These are phyloP conservation scores for Talaromyces sp. DNA, from an alignment of 2,329 filamentous ascomycete genomes.

Conservation along the genomic window DNA sequence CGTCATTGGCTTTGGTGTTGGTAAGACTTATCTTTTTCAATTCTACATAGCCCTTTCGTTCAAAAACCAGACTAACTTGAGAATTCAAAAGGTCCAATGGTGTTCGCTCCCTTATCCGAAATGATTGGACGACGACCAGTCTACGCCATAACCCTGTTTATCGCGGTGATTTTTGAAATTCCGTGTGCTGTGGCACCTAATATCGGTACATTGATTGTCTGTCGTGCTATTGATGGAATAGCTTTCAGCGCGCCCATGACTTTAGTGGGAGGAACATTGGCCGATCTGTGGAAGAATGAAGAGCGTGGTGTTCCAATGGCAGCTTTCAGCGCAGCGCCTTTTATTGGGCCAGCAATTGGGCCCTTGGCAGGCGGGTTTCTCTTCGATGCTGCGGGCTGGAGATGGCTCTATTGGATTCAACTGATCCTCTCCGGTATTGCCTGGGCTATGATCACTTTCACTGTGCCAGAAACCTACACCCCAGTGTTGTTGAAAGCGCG, in stretches of 20 bases:
- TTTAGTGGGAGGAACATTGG: constrained; percentile 74
- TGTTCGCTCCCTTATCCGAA: constrained; percentile 74
- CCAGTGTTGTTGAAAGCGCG: constrained; percentile 69
- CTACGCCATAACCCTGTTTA: constrained; percentile 62
- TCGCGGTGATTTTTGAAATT: constrained; percentile 75
- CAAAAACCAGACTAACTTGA: not conserved
- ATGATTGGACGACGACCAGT: constrained; percentile 67
- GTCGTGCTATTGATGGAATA: constrained; percentile 73
- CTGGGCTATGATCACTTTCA: constrained; percentile 76
- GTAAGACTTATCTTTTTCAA: constrained; percentile 32
- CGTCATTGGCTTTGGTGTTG: constrained; percentile 76
- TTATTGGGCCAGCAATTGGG: constrained; percentile 74
- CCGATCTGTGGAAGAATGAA: constrained; percentile 79
- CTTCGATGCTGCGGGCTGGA: constrained; percentile 65
- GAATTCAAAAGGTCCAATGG: constrained; percentile 58
- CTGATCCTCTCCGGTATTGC: constrained; percentile 67
- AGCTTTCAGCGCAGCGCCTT: constrained; percentile 76
- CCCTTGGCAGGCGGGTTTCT: constrained; percentile 75
- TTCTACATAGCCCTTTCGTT: not conserved
- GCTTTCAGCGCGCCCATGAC: constrained; percentile 85
- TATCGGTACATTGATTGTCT: constrained; percentile 70
- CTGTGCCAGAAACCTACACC: constrained; percentile 85
- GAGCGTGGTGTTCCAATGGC: constrained; percentile 85
- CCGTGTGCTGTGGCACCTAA: constrained; percentile 74
- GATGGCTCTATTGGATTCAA: constrained; percentile 86